Conservation (phyloP, 23 red algal species). For the Cyanidium caldarium region DNA sequence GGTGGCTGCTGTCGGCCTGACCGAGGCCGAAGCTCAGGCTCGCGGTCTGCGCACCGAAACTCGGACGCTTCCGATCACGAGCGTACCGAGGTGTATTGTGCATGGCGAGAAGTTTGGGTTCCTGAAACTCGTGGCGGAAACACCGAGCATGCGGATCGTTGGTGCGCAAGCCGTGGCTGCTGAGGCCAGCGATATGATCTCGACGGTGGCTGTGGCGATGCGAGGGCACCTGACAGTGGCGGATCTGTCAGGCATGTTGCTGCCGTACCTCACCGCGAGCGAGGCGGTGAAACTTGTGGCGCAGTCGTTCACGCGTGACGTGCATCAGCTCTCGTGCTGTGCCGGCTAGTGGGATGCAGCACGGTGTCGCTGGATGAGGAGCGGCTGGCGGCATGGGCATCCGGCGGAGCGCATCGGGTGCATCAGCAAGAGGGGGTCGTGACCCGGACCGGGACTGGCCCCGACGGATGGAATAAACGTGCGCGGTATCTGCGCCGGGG, state of each 20-base stretch:
- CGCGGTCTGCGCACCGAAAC: background rate
- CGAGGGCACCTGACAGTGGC: conserved; percentile 6
- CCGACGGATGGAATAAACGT: no score
- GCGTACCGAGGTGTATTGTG: conserved; percentile 4
- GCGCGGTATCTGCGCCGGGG: no score
- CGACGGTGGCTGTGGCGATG: conserved; percentile 5
- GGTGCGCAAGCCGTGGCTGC: background rate
- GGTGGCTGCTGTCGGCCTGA: conserved; percentile 13
- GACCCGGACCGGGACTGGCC: no score
- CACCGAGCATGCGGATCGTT: background rate
- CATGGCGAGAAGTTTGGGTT: conserved; percentile 13
- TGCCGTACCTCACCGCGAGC: conserved; percentile 19
- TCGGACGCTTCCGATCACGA: conserved; percentile 5
- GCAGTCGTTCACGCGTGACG: conserved; percentile 14
- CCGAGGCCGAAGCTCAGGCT: conserved; percentile 7
- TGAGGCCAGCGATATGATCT: conserved; percentile 16
- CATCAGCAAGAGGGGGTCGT: no score
- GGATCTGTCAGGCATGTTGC: conserved; percentile 9
- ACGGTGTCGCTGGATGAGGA: no score
- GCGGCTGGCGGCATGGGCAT: no score
- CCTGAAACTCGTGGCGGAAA: conserved; percentile 12
- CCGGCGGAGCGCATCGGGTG: no score
- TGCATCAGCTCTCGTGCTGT: conserved; percentile 16
- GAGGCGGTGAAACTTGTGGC: conserved; percentile 15
- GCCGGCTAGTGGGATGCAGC: conserved; percentile 15